Conservation (phyloP, 495 filamentous ascomycete genomes). For the Neurospora cerealis region DNA sequence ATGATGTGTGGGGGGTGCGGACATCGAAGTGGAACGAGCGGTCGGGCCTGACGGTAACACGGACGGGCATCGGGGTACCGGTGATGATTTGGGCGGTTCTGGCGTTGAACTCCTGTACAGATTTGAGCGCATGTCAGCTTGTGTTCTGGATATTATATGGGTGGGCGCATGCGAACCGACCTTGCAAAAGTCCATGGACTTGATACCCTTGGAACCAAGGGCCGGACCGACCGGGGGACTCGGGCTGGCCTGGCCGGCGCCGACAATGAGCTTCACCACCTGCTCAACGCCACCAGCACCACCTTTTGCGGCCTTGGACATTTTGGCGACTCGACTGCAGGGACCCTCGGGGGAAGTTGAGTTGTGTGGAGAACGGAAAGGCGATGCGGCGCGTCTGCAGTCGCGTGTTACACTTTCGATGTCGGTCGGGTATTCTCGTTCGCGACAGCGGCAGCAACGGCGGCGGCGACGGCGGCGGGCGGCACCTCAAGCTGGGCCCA, state of each 20-base stretch:
- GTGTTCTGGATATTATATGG: not conserved
- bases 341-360: not conserved
- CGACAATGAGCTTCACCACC: slow-evolving; percentile 96
- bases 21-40: slow-evolving; percentile 89
- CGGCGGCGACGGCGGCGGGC: not conserved
- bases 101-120: slow-evolving; percentile 86
- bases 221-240: slow-evolving; percentile 97
- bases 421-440: not conserved
- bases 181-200: slow-evolving; percentile 99
- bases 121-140: not conserved
- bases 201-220: slow-evolving; percentile 93
- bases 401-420: not conserved
- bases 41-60: slow-evolving; percentile 86
- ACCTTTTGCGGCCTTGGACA: slow-evolving; percentile 69
- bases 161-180: slow-evolving; percentile 35
- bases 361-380: not conserved
- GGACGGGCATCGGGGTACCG: slow-evolving; percentile 81
- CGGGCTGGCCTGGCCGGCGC: slow-evolving; percentile 90
- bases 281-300: slow-evolving; percentile 51
- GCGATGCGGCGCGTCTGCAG: not conserved
- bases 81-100: slow-evolving; percentile 73
- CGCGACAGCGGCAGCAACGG: not conserved
- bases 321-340: slow-evolving; percentile 27
- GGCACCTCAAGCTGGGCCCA: not conserved
- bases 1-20: slow-evolving; percentile 85